Evolutionary conservation across 805 yeast species (phyloP), one percentile per base, ranked within the genome.

Genomic region (Candida nonsorbophila): DNA sequence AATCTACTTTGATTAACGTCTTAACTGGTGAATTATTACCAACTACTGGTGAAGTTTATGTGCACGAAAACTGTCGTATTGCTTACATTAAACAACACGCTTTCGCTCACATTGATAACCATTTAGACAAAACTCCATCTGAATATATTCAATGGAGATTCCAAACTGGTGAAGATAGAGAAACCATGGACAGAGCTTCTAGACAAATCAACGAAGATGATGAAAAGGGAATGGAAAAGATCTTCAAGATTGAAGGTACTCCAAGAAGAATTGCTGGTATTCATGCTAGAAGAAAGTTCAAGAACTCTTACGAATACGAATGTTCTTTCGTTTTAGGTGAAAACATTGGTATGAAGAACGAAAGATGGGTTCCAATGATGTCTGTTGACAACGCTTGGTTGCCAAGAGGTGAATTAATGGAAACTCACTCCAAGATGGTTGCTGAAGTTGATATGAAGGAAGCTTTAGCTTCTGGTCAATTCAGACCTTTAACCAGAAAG

Each of bases 131-230:
- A 80, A 92, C 99, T 61, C 98, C 98, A 63, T 87, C 97, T 58
- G 98, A 92, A 78, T 92, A 92, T 77, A 92, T 92, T 56, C 98
- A 92, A 77, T 92, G 98, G 98, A 92, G 98, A 83, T 92, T 90
- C 97, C 98, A 92, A 78, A 92, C 98, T 64, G 98, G 98, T 88
- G 98, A 92, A 78, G 98, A 92, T 73, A 87, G 98, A 77, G 98
- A 92, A 79, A 92, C 98, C 72, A 92, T 92, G 98, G 98, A 92
- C 79, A 85, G 97, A 77, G 98, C 97, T 66, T 86, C 94, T 69
- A 86, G 98, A 79, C 90, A 82, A 68, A 87, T 92, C 67, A 87
- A 84, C 63, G 98, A 92, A 76, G 72, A 76, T 54, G 98, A 92
- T 73, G 97, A 88, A 77, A 77, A 81, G 69, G 85, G 94, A 63